Base-by-base conservation (phyloP, 306 rosid genomes). In the Pyrus bretschneideri region DNA sequence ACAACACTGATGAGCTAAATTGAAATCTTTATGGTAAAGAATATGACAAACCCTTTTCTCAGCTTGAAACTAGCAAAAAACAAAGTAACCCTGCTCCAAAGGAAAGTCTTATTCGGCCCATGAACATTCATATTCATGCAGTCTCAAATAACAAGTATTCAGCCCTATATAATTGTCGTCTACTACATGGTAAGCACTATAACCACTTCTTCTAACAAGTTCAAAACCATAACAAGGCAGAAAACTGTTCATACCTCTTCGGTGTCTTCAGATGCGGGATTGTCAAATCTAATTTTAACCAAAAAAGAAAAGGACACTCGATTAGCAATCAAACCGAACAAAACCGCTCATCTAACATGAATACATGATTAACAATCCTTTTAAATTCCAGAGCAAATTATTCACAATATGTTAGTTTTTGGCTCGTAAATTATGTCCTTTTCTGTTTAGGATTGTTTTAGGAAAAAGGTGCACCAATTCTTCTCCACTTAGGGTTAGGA, bases 251-350 rank as follows among this genome's bases (percentile, higher is more conserved):
- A 69, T 89, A 95, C 98, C 98, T 90, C 81, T 92, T 95, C 4
- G 97, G 92, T 33, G 95, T 90, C 88, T 90, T 95, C 81, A 90
- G 71, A 83, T 91, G 91, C 6, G 92, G 96, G 87, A 86, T 83
- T n/a, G 86, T 81, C 84, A 95, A 76, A 90, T 95, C 98, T 95
- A 79, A 15, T 68, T 29, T 49, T 5, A 79, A 55, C 68, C 71
- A 79, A 63, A n/a, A 33, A 73, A 52, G 73, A 38, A 69, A 11
- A 51, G 46, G 82, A 22, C 19, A 46, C 19, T 27, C 25, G 19
- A 44, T 63, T 38, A 29, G 42, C 52, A 60, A 73, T 40, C 67
- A 46, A 69, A 65, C 35, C 22, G 23, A 19, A 70, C 42, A 15
- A 73, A 42, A 40, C 66, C 60, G 30, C 27, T 67, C 71, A 67